Evolutionary conservation across 1,284 basidiomycete species (phyloP), one percentile per base, ranked within the genome.

Genomic region (Cryptococcus sp.): DNA sequence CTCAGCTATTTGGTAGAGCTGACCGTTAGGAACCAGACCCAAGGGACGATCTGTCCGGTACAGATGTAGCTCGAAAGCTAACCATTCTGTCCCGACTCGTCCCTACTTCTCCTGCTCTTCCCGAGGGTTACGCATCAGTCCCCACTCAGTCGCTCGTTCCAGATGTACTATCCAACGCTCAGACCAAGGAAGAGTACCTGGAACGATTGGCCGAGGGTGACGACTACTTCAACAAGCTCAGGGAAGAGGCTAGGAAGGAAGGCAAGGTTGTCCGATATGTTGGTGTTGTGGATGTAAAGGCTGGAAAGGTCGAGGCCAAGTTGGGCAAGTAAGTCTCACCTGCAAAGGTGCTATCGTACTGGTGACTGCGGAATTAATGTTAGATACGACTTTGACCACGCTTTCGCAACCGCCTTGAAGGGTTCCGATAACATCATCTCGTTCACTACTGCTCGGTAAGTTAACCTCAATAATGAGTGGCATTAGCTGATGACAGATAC

Each of bases 351-450:
- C 10, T 7, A 19, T 43, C 21, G 7, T 43, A 23, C 23, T n/a
- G 34, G n/a, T 10, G 13, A 21, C 23, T 19, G 41, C 19, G 19
- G 13, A 31, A 16, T 19, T 43, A 19, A 43, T 21, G 41, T 10
- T 58, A 93, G 90, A 69, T 98, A 98, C 73, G 84, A 91, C 7
- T 80, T 79, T 21, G 82, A 84, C 23, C 94, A 98, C 73, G 87
- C 94, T 0, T 98, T 98, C 64, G 94, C 92, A 1, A 94, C 92
- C 1, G 89, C 91, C 0, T 83, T 98, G 11, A 88, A 88, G 31
- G 96, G 94, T 1, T 92, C 91, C 22, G 96, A 98, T 76, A 98
- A 98, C 75, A 98, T 98, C 69, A 83, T 99, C 70, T 89, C 94
- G 78, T 98, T 98, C 82, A 85, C 89, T 72, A 97, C 94, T 0